Conservation (phyloP, 2,329 filamentous ascomycete species). For the Bretziella fagacearum region DNA sequence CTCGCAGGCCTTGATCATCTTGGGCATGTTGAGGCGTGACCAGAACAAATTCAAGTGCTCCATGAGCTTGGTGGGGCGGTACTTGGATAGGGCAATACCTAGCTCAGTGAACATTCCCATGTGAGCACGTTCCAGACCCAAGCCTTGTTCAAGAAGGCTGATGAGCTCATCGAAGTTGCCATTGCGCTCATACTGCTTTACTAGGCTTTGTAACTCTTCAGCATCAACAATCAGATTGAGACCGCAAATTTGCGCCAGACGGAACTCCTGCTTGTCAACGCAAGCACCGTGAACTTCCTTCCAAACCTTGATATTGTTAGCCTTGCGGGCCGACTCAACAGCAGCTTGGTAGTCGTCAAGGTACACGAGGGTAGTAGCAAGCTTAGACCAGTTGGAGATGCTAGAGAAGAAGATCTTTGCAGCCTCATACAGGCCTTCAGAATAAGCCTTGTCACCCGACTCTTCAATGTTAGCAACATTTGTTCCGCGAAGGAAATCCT, state of each 20-base stretch:
- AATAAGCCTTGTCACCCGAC: slow-evolving; percentile 94
- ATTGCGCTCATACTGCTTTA: slow-evolving; percentile 91
- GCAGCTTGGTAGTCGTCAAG: slow-evolving; percentile 93
- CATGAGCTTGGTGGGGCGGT: slow-evolving; percentile 91
- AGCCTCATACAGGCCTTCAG: slow-evolving; percentile 83
- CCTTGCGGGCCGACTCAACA: slow-evolving; percentile 93
- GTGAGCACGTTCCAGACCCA: slow-evolving; percentile 79
- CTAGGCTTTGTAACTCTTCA: slow-evolving; percentile 80
- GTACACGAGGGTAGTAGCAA: slow-evolving; percentile 94
- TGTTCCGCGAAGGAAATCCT: slow-evolving; percentile 83
- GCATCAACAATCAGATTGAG: slow-evolving; percentile 96
- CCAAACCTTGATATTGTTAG: slow-evolving; percentile 99
- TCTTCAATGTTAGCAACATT: slow-evolving; percentile 95
- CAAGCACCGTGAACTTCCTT: slow-evolving; percentile 96
- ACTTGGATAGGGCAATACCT: slow-evolving; percentile 82
- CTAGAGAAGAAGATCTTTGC: slow-evolving; percentile 98
- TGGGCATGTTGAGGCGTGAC: slow-evolving; percentile 93
- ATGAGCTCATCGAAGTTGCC: slow-evolving; percentile 99
- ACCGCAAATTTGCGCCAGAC: slow-evolving; percentile 94
- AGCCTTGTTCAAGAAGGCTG: slow-evolving; percentile 77
- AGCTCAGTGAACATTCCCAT: slow-evolving; percentile 96
- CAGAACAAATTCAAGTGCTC: slow-evolving; percentile 98
- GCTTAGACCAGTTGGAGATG: slow-evolving; percentile 99
- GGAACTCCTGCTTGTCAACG: slow-evolving; percentile 96
- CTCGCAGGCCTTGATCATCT: slow-evolving; percentile 86